Conservation (phyloP, 192 early-diverging fungal species). For the Coemansia sp. region DNA sequence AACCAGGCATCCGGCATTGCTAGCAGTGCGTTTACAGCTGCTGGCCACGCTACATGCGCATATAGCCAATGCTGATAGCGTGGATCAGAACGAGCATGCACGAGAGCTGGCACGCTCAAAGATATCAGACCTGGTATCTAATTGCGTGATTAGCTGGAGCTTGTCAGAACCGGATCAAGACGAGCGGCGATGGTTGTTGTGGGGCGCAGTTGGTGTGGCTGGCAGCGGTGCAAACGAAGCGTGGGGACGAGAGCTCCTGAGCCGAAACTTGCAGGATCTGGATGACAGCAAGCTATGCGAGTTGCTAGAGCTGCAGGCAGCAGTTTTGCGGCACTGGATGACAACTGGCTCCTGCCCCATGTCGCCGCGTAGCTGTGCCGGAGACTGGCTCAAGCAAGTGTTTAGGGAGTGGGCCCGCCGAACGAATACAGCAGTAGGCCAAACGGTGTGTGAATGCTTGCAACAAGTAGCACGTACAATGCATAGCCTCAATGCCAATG, state of each 20-base stretch:
- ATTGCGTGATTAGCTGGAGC: too few relatives aligned
- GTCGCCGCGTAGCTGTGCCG: background rate
- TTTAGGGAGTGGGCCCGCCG: slow-evolving; percentile 33
- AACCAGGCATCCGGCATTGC: background rate
- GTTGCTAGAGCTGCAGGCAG: slow-evolving; percentile 10
- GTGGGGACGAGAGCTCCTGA: slow-evolving; percentile 10
- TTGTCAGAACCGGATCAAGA: too few relatives aligned
- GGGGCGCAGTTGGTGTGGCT: slow-evolving; percentile 12
- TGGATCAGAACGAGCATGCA: slow-evolving; percentile 1
- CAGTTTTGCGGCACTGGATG: slow-evolving; percentile 20
- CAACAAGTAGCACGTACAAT: slow-evolving; percentile 10
- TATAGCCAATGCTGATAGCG: slow-evolving; percentile 3
- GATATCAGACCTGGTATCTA: slow-evolving; percentile 1
- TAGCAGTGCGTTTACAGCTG: slow-evolving; percentile 7
- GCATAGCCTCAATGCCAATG: slow-evolving; percentile 1
- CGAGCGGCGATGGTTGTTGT: slow-evolving; percentile 3
- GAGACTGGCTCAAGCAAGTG: slow-evolving; percentile 25
- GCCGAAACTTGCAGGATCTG: background rate
- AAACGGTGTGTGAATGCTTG: slow-evolving; percentile 1
- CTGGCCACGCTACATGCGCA: slow-evolving; percentile 17
- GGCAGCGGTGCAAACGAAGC: slow-evolving; percentile 13
- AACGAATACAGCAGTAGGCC: too few relatives aligned
- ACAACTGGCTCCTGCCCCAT: background rate
- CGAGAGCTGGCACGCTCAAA: slow-evolving; percentile 12
- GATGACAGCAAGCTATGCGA: background rate